Evolutionary conservation across 495 filamentous ascomycete species (phyloP).

Genomic region (Neurospora terricola): DNA sequence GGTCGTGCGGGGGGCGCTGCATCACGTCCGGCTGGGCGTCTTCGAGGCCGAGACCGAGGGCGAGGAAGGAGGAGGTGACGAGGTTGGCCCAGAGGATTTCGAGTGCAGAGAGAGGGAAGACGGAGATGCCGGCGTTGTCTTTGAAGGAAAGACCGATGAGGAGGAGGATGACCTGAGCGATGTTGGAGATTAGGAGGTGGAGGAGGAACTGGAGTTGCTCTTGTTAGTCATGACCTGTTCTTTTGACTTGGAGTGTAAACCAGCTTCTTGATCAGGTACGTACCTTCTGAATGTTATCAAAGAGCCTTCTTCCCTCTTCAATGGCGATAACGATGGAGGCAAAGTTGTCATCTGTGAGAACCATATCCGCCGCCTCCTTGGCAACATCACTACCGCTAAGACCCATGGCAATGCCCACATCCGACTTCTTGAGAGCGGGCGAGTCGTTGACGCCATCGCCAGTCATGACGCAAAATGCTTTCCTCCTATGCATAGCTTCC

Average conservation of each 20-base stretch:
- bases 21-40: slow-evolving; percentile 58
- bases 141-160: slow-evolving; percentile 66
- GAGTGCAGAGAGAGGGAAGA: slow-evolving; percentile 67
- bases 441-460: slow-evolving; percentile 82
- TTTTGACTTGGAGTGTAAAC: not conserved
- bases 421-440: slow-evolving; percentile 65
- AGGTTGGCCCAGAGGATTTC: slow-evolving; percentile 74
- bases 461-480: slow-evolving; percentile 54
- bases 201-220: slow-evolving; percentile 66
- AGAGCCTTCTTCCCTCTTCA: slow-evolving; percentile 60
- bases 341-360: slow-evolving; percentile 83
- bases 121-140: slow-evolving; percentile 50
- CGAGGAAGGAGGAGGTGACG: slow-evolving; percentile 63
- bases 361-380: slow-evolving; percentile 79
- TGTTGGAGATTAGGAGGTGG: slow-evolving; percentile 63
- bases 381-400: slow-evolving; percentile 78
- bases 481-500: slow-evolving; percentile 54
- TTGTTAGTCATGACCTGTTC: slow-evolving; percentile 50
- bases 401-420: slow-evolving; percentile 82
- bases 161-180: slow-evolving; percentile 62
- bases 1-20: slow-evolving; percentile 59
- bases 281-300: slow-evolving; percentile 69
- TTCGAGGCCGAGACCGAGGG: slow-evolving; percentile 66
- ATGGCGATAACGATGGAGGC: slow-evolving; percentile 66
- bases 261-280: not conserved